Base-by-base conservation (phyloP, 1,284 basidiomycete genomes). In the Apiotrichum sp. region DNA sequence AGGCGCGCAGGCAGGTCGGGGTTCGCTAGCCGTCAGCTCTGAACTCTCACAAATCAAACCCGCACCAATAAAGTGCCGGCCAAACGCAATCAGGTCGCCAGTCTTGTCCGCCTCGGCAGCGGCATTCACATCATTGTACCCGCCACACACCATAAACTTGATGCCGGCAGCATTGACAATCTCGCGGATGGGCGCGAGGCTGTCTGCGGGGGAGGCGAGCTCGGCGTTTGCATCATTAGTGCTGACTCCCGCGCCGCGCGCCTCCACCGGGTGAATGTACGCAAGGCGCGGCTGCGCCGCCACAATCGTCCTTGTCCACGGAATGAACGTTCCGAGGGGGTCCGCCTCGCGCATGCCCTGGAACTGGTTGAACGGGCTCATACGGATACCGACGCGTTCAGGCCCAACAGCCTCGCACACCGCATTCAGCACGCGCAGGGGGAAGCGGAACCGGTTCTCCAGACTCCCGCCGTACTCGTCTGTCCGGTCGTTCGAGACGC, bases 401-500 rank as follows among this genome's bases (percentile, higher is more conserved):
- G 69, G 56, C 1, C 84, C 84, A 55, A 81, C 81, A 9, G 82
- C 80, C 16, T 78, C 74, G 7, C 68, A 65, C 31, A 81, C 57
- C 3, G 70, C 80, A 32, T 81, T 77, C 2, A 82, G 68, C 11
- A 84, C 74, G 62, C 83, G 80, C 3, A 83, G 70, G 1, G 76
- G 64, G 68, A 85, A 84, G 11, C 80, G 72, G 3, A 73, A 63
- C 14, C 84, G 75, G 64, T 84, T 84, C 69, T 83, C 81, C 22
- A 82, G 57, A 2, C 77, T 77, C 5, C 83, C 84, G 6, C 84
- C 84, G 65, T 83, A 86, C 48, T 78, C 72, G 70, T 86, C 84
- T 10, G 79, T 81, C 33, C 83, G 80, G 38, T 78, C 74, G 74
- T 85, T 85, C 47, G 76, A 14, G 10, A 59, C 74, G 54, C 66